Percentiles rank a stretch among this genome's conserved stretches.
Conservation (phyloP, 1,284 basidiomycete genomes). For the Ganoderma lingzhi region DNA sequence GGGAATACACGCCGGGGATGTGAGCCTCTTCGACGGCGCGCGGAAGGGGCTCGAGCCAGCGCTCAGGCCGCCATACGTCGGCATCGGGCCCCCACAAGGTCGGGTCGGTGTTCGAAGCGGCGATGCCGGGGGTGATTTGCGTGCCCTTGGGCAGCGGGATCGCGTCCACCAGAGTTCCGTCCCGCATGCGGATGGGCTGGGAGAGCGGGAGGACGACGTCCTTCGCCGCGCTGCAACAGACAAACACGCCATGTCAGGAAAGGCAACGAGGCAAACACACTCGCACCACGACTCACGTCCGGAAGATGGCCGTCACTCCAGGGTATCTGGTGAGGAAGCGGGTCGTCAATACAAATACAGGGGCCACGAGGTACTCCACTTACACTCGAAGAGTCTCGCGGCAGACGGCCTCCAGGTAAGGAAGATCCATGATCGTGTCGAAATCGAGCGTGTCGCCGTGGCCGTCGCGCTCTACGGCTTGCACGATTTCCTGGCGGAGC, state of each 20-base stretch:
- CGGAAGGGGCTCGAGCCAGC: constrained; percentile 22
- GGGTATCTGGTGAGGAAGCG: too few relatives aligned
- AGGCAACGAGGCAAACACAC: too few relatives aligned
- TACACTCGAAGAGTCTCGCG: constrained; percentile 34
- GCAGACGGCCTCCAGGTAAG: constrained; percentile 37
- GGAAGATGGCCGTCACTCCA: too few relatives aligned
- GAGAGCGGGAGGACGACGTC: constrained; percentile 19
- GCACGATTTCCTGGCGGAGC: constrained; percentile 32
- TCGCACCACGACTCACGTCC: too few relatives aligned
- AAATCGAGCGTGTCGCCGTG: constrained; percentile 28
- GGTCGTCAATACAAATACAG: too few relatives aligned
- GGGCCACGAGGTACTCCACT: too few relatives aligned
- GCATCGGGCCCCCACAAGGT: constrained; percentile 20
- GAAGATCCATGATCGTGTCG: constrained; percentile 33
- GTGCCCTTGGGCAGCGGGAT: constrained; percentile 25
- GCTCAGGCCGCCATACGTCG: constrained; percentile 18
- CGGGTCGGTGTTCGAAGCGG: constrained; percentile 10
- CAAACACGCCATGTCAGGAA: too few relatives aligned
- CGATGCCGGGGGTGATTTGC: constrained; percentile 19
- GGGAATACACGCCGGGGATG: constrained; percentile 21
- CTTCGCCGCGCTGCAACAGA: too few relatives aligned
- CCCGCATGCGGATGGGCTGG: constrained; percentile 17
- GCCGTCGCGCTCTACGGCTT: constrained; percentile 24
- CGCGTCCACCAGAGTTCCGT: constrained; percentile 22
- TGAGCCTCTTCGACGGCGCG: constrained; percentile 18